A percentile compares a stretch with the other conserved stretches of the same genome.
Conservation (phyloP, 768 basidiomycete species). For the Crassisporium funariophilum region DNA sequence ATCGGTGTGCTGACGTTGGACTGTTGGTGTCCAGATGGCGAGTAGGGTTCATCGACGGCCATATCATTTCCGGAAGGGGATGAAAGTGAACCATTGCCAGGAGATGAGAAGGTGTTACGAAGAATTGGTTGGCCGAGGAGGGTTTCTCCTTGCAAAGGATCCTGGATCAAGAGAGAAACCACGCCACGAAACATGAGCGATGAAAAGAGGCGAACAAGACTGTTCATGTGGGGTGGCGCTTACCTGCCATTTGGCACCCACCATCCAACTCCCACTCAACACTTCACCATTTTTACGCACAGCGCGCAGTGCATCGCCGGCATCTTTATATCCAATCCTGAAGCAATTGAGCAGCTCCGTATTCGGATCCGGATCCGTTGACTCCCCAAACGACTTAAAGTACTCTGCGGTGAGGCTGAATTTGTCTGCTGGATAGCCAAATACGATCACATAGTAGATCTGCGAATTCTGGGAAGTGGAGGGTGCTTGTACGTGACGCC, state of each 20-base stretch:
- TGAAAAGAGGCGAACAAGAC: no score
- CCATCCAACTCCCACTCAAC: constrained; percentile 74
- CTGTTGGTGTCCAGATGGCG: constrained; percentile 22
- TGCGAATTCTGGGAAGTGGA: constrained; percentile 36
- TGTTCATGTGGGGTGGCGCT: constrained; percentile 35
- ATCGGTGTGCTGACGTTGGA: constrained; percentile 35
- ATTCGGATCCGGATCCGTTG: constrained; percentile 69
- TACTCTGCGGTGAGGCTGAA: constrained; percentile 73
- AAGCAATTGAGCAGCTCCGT: constrained; percentile 80
- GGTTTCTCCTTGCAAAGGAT: constrained; percentile 58
- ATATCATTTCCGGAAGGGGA: constrained; percentile 37
- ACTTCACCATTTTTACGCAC: constrained; percentile 84
- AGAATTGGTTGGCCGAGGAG: constrained; percentile 44
- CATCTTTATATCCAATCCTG: constrained; percentile 70
- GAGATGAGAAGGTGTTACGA: constrained; percentile 23
- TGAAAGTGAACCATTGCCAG: constrained; percentile 18
- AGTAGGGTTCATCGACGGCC: constrained; percentile 45
- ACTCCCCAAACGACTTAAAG: constrained; percentile 71
- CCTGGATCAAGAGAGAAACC: constrained; percentile 38
- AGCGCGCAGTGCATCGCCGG: constrained; percentile 76
- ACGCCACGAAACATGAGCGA: constrained; percentile 1
- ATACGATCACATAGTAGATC: constrained; percentile 71
- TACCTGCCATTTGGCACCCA: constrained; percentile 87
- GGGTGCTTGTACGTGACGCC: constrained; percentile 32
- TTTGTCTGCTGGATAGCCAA: constrained; percentile 86